phyloP scores from a whole-genome alignment of 2,329 filamentous ascomycete species.

The Penicillium sclerotigenum region DNA sequence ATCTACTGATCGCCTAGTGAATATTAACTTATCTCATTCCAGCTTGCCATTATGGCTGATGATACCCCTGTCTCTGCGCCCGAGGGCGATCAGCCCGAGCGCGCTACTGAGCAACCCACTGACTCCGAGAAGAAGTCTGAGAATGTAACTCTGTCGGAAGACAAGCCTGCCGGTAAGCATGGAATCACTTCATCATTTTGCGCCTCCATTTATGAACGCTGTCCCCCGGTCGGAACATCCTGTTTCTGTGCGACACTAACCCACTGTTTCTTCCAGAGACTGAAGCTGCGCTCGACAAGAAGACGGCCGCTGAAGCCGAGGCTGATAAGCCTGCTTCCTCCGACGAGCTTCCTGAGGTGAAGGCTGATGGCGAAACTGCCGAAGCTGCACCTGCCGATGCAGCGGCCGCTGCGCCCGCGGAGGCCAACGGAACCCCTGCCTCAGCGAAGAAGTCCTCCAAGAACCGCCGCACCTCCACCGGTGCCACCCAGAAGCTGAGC shows the following conservation, averaged over 20 bases:
- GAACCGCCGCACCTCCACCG: conserved; percentile 68
- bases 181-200: not conserved
- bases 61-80: conserved; percentile 35
- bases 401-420: conserved; percentile 32
- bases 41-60: conserved; percentile 39
- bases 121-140: conserved; percentile 29
- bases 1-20: conserved; percentile 12
- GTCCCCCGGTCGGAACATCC: not conserved
- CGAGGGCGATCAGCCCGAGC: conserved; percentile 35
- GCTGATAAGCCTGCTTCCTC: conserved; percentile 29
- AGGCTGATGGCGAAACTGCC: conserved; percentile 26
- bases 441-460: conserved; percentile 52
- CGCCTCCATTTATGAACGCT: not conserved
- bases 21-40: conserved; percentile 13
- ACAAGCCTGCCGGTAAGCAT: conserved; percentile 22
- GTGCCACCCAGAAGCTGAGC: conserved; percentile 71
- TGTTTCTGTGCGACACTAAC: conserved; percentile 24
- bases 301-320: conserved; percentile 30
- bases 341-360: conserved; percentile 23
- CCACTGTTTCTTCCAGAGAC: conserved; percentile 11
- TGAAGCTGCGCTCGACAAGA: conserved; percentile 24
- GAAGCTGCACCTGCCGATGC: conserved; percentile 21
- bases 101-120: conserved; percentile 25
- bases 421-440: conserved; percentile 49
- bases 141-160: conserved; percentile 18